Conservation (phyloP, 352 stramenopile genomes). For the Globisporangium emineosum region DNA sequence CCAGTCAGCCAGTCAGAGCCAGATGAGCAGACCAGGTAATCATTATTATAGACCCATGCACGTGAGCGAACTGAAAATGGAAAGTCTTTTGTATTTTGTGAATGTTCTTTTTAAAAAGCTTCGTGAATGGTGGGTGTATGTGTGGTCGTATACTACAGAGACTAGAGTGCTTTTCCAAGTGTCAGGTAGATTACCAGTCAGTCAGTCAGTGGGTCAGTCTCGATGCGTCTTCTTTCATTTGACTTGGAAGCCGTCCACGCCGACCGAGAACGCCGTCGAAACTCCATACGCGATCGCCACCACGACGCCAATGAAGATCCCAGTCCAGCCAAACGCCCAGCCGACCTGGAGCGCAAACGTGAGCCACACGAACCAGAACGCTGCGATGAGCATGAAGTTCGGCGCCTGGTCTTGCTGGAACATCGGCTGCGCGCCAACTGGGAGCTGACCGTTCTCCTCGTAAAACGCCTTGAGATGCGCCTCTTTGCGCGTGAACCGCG, state of each 20-base stretch:
- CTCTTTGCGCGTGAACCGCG: conserved; percentile 68
- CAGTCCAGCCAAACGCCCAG: conserved; percentile 25
- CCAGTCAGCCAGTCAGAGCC: neutral
- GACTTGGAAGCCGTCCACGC: conserved; percentile 53
- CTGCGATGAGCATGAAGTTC: conserved; percentile 30
- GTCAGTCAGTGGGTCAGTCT: neutral
- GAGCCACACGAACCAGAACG: conserved; percentile 56
- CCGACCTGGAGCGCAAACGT: conserved; percentile 24
- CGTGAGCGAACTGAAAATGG: neutral
- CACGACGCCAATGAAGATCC: conserved; percentile 20
- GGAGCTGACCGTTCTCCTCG: conserved; percentile 48
- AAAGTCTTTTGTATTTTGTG: neutral
- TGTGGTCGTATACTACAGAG: neutral
- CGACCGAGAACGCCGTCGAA: conserved; percentile 33
- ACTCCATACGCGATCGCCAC: conserved; percentile 31
- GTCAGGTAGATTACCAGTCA: neutral
- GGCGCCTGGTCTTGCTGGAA: conserved; percentile 32
- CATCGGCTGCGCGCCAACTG: conserved; percentile 40
- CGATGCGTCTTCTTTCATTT: conserved; percentile 9
- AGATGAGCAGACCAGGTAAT: neutral
- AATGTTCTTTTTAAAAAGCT: neutral
- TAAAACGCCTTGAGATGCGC: conserved; percentile 61
- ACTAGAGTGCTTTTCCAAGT: neutral
- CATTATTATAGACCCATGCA: conserved; percentile 4
- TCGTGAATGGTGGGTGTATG: neutral